Evolutionary conservation across 129 eudicot genomes (phyloP).

Genomic region (Calendula officinalis): DNA sequence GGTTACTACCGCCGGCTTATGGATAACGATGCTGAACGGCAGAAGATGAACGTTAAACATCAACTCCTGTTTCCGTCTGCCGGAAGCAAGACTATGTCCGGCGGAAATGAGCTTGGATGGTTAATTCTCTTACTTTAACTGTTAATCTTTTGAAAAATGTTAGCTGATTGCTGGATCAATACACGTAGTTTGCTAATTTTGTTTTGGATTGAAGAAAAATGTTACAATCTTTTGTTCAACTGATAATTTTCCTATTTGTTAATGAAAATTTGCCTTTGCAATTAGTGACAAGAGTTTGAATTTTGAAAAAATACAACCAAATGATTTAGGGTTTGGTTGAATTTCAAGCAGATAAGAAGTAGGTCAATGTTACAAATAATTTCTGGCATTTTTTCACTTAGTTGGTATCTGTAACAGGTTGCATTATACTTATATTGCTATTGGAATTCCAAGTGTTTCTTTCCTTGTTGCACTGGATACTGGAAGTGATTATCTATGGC

Average conservation of each 20-base stretch:
- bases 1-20: slow-evolving; percentile 50
- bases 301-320: background rate
- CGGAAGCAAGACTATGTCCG: slow-evolving; percentile 60
- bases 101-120: slow-evolving; percentile 97
- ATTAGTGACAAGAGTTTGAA: background rate
- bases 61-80: slow-evolving; percentile 65
- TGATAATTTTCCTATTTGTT: background rate
- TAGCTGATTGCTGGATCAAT: background rate
- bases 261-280: slow-evolving; percentile 15
- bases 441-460: slow-evolving; percentile 93
- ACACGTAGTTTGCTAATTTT: slow-evolving; percentile 5
- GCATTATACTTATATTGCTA: slow-evolving; percentile 90
- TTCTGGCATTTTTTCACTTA: slow-evolving; percentile 7
- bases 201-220: background rate
- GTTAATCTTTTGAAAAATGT: background rate
- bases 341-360: slow-evolving; percentile 10
- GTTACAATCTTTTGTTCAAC: slow-evolving; percentile 3
- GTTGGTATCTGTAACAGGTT: slow-evolving; percentile 52
- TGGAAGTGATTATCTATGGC: slow-evolving; percentile 96
- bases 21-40: slow-evolving; percentile 58
- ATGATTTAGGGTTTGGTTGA: slow-evolving; percentile 17
- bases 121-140: slow-evolving; percentile 25
- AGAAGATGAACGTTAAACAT: slow-evolving; percentile 62
- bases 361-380: background rate
- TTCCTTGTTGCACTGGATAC: slow-evolving; percentile 94